Evolutionary conservation across 2,329 filamentous ascomycete genomes (phyloP).

Genomic region (Aspergillus vadensis): DNA sequence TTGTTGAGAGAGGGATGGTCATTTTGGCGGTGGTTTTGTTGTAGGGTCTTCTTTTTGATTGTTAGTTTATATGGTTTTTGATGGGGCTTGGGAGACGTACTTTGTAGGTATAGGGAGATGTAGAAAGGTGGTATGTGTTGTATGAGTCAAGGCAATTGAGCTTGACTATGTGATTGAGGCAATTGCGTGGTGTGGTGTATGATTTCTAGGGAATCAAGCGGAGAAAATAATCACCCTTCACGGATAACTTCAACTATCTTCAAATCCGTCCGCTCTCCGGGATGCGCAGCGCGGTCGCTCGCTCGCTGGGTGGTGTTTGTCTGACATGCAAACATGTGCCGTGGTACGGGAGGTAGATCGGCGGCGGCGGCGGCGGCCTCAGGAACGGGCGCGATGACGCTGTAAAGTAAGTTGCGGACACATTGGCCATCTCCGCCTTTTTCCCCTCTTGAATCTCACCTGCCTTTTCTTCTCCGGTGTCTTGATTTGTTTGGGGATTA

Average conservation of each 20-base stretch:
- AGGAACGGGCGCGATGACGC: slow-evolving; percentile 31
- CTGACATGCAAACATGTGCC: slow-evolving; percentile 31
- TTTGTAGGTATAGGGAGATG: not conserved
- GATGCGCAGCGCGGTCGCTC: slow-evolving; percentile 4
- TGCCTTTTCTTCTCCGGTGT: not conserved
- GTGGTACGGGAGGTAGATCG: not conserved
- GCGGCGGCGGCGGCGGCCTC: slow-evolving; percentile 19
- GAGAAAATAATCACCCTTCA: slow-evolving; percentile 14
- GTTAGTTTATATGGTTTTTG: not conserved
- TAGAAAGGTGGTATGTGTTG: not conserved
- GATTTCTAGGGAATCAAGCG: not conserved
- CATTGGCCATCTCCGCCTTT: slow-evolving; percentile 13
- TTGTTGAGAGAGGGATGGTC: slow-evolving; percentile 44
- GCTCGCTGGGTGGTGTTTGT: slow-evolving; percentile 28
- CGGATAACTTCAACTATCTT: not conserved
- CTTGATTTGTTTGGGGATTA: not conserved
- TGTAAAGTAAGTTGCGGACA: slow-evolving; percentile 18
- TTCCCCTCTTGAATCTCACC: not conserved
- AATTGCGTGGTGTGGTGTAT: not conserved
- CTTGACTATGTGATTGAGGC: not conserved
- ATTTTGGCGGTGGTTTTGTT: slow-evolving; percentile 26
- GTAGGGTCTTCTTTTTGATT: not conserved
- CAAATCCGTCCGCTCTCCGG: not conserved
- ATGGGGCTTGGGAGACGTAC: not conserved
- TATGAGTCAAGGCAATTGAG: not conserved